Evolutionary conservation across 2,329 filamentous ascomycete species (phyloP).

Genomic region (Emmonsiellopsis sp.): DNA sequence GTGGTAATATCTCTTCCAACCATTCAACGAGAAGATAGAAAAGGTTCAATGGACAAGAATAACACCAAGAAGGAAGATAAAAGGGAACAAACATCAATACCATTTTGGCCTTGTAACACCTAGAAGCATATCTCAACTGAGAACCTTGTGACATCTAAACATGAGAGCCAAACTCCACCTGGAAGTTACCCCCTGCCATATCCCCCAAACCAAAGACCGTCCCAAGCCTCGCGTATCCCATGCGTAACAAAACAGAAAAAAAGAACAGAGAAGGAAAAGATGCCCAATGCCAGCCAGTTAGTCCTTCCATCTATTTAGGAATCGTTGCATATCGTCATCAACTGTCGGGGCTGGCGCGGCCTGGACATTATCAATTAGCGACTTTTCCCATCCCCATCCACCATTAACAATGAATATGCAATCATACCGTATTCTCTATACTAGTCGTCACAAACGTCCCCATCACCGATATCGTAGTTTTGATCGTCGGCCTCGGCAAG

Average conservation of each 20-base stretch:
- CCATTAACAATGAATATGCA: constrained; percentile 12
- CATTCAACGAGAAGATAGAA: too few species aligned
- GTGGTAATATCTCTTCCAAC: too few species aligned
- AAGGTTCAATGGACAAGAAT: too few species aligned
- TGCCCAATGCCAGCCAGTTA: constrained; percentile 19
- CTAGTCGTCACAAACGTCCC: constrained; percentile 41
- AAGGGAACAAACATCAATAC: too few species aligned
- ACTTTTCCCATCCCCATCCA: constrained; percentile 2
- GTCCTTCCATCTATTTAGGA: constrained; percentile 51
- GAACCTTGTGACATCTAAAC: too few species aligned
- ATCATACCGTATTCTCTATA: constrained; percentile 50
- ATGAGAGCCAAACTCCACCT: too few species aligned
- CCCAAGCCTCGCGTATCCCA: too few species aligned
- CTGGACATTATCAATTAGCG: constrained; percentile 22
- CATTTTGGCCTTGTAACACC: too few species aligned
- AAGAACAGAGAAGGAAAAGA: background rate
- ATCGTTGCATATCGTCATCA: constrained; percentile 47
- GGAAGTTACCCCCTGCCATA: too few species aligned
- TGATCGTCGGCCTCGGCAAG: constrained; percentile 35
- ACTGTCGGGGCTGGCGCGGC: constrained; percentile 42
- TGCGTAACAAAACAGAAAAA: background rate
- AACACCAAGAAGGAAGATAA: too few species aligned
- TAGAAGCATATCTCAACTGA: too few species aligned
- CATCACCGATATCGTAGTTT: constrained; percentile 41
- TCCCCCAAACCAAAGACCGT: too few species aligned